A percentile compares a stretch with the other conserved stretches of the same genome.
phyloP scores from a whole-genome alignment of 2,329 filamentous ascomycete species.

The Sclerotinia subarctica region DNA sequence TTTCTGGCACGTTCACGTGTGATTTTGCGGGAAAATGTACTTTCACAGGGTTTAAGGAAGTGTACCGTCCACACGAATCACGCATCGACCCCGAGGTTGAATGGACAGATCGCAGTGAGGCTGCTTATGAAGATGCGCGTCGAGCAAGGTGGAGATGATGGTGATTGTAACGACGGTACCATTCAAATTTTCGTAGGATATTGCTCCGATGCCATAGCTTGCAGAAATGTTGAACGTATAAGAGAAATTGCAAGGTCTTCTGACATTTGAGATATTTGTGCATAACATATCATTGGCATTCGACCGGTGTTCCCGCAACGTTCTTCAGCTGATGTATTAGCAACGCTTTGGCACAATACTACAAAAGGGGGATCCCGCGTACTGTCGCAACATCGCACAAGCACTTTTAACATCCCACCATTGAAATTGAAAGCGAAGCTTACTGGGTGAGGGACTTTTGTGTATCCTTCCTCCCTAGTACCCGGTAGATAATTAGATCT shows the following conservation, averaged over 20 bases:
- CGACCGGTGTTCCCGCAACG: not conserved
- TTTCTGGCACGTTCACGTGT: slow-evolving; percentile 25
- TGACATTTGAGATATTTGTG: not conserved
- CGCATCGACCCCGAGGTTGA: slow-evolving; percentile 22
- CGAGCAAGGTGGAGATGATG: slow-evolving; percentile 18
- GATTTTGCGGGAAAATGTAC: slow-evolving; percentile 18
- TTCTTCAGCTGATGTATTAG: not conserved
- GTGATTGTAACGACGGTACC: not conserved
- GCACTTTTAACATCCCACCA: not conserved
- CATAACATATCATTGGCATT: not conserved
- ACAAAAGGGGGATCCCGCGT: not conserved
- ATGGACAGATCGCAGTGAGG: slow-evolving; percentile 23
- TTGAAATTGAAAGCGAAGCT: not conserved
- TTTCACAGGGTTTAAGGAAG: slow-evolving; percentile 25
- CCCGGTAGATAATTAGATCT: not conserved
- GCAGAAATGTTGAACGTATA: not conserved
- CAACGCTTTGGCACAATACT: not conserved
- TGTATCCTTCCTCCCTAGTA: too few species aligned
- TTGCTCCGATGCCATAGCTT: not conserved
- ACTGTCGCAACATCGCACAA: not conserved
- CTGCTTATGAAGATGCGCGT: slow-evolving; percentile 22
- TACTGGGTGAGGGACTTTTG: not conserved
- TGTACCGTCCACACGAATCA: not conserved
- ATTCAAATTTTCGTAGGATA: not conserved
- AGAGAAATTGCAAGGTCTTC: not conserved